phyloP scores from a whole-genome alignment of 176 grass and related monocot species.

The Carex scoparia region DNA sequence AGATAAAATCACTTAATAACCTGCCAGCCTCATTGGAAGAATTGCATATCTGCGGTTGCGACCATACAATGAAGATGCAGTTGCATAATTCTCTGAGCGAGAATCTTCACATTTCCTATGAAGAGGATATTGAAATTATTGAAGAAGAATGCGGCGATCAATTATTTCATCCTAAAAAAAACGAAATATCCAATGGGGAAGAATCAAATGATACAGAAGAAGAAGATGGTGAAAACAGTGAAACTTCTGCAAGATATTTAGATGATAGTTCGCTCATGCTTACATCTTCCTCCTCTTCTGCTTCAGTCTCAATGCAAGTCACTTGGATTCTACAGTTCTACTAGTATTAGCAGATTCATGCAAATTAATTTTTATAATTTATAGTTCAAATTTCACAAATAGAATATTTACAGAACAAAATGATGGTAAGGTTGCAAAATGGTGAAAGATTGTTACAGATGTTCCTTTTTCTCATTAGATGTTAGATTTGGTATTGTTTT shows the following conservation, averaged over 20 bases:
- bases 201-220: not conserved
- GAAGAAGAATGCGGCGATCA: slow-evolving; percentile 8
- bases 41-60: slow-evolving; percentile 12
- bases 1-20: slow-evolving; percentile 5
- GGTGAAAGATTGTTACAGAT: not conserved
- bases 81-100: not conserved
- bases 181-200: not conserved
- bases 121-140: slow-evolving; percentile 2
- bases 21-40: slow-evolving; percentile 12
- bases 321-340: not conserved
- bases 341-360: not conserved
- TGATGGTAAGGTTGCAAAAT: not conserved
- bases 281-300: slow-evolving; percentile 3
- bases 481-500: not conserved
- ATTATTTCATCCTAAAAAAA: not conserved
- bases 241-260: not conserved
- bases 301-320: not conserved
- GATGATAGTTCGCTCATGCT: slow-evolving; percentile 2
- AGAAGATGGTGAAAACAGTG: not conserved
- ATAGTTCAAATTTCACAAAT: not conserved
- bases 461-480: not conserved
- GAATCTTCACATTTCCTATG: not conserved
- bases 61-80: not conserved
- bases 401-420: not conserved
- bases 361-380: not conserved